Conservation (phyloP, 495 filamentous ascomycete genomes). For the Gamarada debralockiae region DNA sequence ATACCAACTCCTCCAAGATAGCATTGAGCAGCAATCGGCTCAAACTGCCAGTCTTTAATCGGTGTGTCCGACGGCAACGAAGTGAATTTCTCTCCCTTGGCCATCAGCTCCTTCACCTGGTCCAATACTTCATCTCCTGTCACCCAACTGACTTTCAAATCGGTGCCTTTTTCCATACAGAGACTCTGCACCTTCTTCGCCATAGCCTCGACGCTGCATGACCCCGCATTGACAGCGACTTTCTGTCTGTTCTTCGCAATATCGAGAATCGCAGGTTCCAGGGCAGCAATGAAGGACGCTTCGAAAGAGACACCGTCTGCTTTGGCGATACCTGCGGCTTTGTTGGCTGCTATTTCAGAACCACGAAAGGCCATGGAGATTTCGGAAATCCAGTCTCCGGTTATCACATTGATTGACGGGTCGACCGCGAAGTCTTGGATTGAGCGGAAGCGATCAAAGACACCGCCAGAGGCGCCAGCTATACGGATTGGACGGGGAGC, state of each 20-base stretch:
- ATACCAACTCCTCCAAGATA: constrained; percentile 48
- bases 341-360: constrained; percentile 30
- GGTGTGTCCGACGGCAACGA: not conserved
- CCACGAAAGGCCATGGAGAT: constrained; percentile 30
- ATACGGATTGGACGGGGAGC: too few species aligned
- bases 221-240: constrained; percentile 55
- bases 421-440: constrained; percentile 20
- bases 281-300: constrained; percentile 44
- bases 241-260: constrained; percentile 48
- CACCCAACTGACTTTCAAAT: constrained; percentile 40
- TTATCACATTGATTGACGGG: constrained; percentile 46
- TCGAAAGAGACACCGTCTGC: constrained; percentile 22
- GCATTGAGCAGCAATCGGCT: constrained; percentile 50
- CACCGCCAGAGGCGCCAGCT: too few species aligned
- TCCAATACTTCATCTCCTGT: constrained; percentile 34
- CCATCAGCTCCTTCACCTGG: not conserved
- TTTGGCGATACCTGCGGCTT: not conserved
- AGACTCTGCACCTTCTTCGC: constrained; percentile 40
- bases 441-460: too few species aligned
- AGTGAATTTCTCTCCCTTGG: constrained; percentile 2
- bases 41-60: constrained; percentile 37
- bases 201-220: constrained; percentile 43
- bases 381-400: constrained; percentile 50
- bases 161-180: constrained; percentile 21
- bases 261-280: constrained; percentile 47